phyloP scores from a whole-genome alignment of 208 protist genomes.

The Leptomonas seymouri region DNA sequence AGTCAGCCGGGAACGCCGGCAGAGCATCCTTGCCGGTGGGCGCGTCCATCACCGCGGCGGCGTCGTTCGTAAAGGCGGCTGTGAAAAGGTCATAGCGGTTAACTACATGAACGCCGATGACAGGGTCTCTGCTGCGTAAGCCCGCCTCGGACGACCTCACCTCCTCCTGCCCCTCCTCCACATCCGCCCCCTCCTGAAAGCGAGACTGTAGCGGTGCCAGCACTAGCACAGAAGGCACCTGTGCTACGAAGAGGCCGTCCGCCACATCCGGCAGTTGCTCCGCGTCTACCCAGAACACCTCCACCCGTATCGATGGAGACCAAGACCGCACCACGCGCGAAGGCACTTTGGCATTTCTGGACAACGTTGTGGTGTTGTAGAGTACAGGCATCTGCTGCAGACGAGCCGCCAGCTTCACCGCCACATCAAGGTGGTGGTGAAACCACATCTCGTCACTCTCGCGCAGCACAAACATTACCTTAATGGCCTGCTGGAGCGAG shows the following conservation, averaged over 20 bases:
- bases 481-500: slow-evolving; percentile 29
- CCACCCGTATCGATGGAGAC: slow-evolving; percentile 18
- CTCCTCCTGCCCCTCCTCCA: slow-evolving; percentile 12
- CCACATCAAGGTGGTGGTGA: slow-evolving; percentile 36
- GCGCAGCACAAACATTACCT: slow-evolving; percentile 51
- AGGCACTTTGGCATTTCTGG: slow-evolving; percentile 11
- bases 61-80: slow-evolving; percentile 14
- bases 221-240: slow-evolving; percentile 41
- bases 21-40: slow-evolving; percentile 25
- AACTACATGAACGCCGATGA: slow-evolving; percentile 37
- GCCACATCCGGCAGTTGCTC: slow-evolving; percentile 42
- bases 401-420: slow-evolving; percentile 28
- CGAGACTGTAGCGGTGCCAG: slow-evolving; percentile 30
- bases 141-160: not conserved
- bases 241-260: slow-evolving; percentile 20
- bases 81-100: slow-evolving; percentile 44
- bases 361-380: slow-evolving; percentile 27
- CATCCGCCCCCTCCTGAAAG: slow-evolving; percentile 2
- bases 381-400: slow-evolving; percentile 13
- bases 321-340: slow-evolving; percentile 19
- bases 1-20: slow-evolving; percentile 38
- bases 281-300: slow-evolving; percentile 54
- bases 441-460: slow-evolving; percentile 49
- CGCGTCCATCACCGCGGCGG: slow-evolving; percentile 26
- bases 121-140: slow-evolving; percentile 17